Conservation (phyloP, 805 yeast species). For the Tetrapisispora namnaoensis region DNA sequence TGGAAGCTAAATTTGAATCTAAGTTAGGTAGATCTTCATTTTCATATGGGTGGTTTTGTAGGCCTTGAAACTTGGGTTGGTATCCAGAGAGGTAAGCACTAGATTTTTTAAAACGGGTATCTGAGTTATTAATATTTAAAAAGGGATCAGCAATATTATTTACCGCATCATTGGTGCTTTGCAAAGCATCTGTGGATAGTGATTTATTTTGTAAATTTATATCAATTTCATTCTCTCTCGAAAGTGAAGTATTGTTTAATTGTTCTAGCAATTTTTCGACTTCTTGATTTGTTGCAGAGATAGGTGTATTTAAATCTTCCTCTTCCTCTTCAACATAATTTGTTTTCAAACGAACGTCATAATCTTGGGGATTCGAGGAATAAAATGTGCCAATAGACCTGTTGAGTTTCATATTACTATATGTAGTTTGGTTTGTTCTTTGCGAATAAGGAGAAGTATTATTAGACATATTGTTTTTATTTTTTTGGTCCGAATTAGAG, state of each 20-base stretch:
- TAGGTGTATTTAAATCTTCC: neutral
- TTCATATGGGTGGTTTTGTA: neutral
- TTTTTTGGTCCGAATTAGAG: neutral
- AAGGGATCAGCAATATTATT: neutral
- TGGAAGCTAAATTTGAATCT: neutral
- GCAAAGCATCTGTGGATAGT: neutral
- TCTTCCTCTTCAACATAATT: neutral
- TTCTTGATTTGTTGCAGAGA: constrained; percentile 13
- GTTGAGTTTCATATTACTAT: neutral
- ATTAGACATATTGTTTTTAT: neutral
- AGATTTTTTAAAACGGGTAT: constrained; percentile 19
- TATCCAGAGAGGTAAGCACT: constrained; percentile 29
- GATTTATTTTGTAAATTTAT: neutral
- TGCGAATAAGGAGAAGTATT: neutral
- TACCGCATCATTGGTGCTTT: neutral
- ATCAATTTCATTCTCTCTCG: constrained; percentile 10
- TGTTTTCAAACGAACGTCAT: neutral
- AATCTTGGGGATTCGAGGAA: neutral
- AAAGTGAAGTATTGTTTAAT: constrained; percentile 20
- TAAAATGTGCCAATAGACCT: neutral
- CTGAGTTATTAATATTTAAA: neutral
- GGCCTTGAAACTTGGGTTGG: constrained; percentile 3
- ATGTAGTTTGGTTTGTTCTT: neutral
- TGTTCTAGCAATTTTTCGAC: constrained; percentile 26
- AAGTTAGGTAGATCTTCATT: neutral